Evolutionary conservation across 1,284 basidiomycete species (phyloP).

Genomic region (Earliella scabrosa): DNA sequence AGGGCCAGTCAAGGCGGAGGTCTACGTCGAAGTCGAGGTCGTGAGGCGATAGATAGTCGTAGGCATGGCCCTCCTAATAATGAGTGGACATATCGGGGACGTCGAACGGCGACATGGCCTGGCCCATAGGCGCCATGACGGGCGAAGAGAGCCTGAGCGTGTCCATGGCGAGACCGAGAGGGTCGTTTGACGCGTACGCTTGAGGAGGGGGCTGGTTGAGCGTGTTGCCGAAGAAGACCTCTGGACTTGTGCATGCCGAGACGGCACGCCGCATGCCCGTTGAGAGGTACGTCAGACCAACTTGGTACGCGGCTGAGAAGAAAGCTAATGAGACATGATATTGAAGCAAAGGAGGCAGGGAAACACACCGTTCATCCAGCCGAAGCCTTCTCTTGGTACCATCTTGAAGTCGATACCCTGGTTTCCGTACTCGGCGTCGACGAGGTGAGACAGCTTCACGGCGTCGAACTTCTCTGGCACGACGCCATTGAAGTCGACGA

Average conservation of each 20-base stretch:
- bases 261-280: conserved; percentile 94
- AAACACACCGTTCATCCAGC: conserved; percentile 89
- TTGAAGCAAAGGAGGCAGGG: neutral
- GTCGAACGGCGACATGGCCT: neutral
- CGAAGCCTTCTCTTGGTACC: conserved; percentile 96
- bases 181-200: conserved; percentile 52
- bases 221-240: conserved; percentile 78
- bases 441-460: conserved; percentile 92
- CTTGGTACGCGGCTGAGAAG: conserved; percentile 84
- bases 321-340: neutral
- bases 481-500: conserved; percentile 96
- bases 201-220: conserved; percentile 40
- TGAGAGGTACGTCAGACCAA: conserved; percentile 93
- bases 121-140: conserved; percentile 16
- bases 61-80: no score
- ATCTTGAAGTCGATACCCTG: conserved; percentile 98
- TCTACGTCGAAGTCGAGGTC: no score
- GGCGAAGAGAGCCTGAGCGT: conserved; percentile 41
- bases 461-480: conserved; percentile 99
- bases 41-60: no score
- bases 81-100: neutral
- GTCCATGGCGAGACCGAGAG: conserved; percentile 76
- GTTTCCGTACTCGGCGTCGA: conserved; percentile 98
- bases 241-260: conserved; percentile 89
- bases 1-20: no score